Evolutionary conservation across 2,329 filamentous ascomycete species (phyloP), one percentile per base, ranked within the genome.

Genomic region (Ophiosphaerella herpotricha): DNA sequence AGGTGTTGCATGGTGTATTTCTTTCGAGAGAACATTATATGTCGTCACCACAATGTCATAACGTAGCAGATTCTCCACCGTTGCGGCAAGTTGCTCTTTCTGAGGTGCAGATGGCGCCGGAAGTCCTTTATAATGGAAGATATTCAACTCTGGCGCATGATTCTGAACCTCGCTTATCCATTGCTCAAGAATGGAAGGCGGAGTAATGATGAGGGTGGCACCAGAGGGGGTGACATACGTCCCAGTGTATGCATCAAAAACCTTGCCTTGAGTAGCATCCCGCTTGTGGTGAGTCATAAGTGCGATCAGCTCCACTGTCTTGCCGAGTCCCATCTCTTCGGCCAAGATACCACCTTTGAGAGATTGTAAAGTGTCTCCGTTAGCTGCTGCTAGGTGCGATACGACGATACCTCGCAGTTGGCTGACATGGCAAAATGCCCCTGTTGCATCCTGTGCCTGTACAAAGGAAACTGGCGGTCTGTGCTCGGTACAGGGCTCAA

Each of bases 251-350:
- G 63, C 16, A 53, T 84, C 73, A 44, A 66, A 67, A 13, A 70
- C 36, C 21, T 61, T 56, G 8, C 33, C 50, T 16, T 58, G 29
- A 6, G 44, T 31, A 0, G 55, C 32, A 35, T 54, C 34, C 26
- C 82, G 80, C 34, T 70, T 76, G 64, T 93, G 84, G 21, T 88
- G 75, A 7, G 84, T 76, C n/a, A 91, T 82, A 9, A 93, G 76
- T 4, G 86, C 81, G 38, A 91, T 83, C 2, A 90, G 78, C 72
- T 93, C 90, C 3, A 92, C 78, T 0, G 89, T 93, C 70, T 93
- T 93, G 1, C 89, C 89, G 1, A 93, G 76, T 0, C 89, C 89
- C 89, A 93, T 93, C 70, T 93, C 89, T 64, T 93, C 89, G 0
- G 88, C 85, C 5, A 93, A 75, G 40, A 91, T 86, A 0, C 88